These are phyloP conservation scores for Zymoseptoria brevis DNA, from an alignment of 2,329 filamentous ascomycete species.

Conservation along the genomic window DNA sequence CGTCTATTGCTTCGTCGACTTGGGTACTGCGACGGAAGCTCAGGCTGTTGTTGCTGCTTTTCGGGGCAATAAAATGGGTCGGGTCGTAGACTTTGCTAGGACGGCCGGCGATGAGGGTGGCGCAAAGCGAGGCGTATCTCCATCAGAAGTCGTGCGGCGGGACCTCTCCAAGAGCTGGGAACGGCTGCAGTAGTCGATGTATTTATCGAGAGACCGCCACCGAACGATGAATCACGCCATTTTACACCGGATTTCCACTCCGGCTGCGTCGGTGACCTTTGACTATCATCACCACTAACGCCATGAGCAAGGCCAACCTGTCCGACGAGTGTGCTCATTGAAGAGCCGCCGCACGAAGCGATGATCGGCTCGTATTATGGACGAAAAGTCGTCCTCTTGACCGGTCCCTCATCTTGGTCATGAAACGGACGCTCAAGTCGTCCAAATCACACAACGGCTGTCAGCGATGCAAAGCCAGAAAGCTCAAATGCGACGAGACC, in stretches of 20 bases:
- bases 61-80: conserved; percentile 16
- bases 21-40: conserved; percentile 20
- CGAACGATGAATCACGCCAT: no score
- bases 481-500: no score
- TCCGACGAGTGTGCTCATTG: no score
- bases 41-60: conserved; percentile 17
- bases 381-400: no score
- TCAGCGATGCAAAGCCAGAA: no score
- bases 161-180: not conserved
- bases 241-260: not conserved
- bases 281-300: not conserved
- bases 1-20: conserved; percentile 28
- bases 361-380: no score
- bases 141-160: not conserved
- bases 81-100: not conserved
- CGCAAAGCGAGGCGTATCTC: not conserved
- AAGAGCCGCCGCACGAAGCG: no score
- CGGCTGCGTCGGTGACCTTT: not conserved
- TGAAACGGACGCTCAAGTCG: no score
- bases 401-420: no score
- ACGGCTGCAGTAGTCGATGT: not conserved
- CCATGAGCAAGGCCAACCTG: not conserved
- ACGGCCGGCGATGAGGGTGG: not conserved
- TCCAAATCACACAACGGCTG: no score
- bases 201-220: not conserved